phyloP scores from a whole-genome alignment of 306 rosid species.

The Herpetospermum pedunculosum region DNA sequence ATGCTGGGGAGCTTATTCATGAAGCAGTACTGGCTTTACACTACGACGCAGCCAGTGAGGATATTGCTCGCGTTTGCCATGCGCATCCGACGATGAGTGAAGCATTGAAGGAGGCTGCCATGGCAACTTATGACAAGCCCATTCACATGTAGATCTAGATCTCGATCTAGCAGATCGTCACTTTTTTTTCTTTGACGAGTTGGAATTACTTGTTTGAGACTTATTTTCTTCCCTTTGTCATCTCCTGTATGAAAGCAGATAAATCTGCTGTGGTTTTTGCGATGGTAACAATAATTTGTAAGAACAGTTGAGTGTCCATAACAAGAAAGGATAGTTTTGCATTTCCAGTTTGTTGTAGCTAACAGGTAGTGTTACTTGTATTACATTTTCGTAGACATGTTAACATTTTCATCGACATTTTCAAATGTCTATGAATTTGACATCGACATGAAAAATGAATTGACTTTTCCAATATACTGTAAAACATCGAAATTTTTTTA shows the following conservation, averaged over 20 bases:
- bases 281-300: neutral
- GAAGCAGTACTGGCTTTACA: constrained; percentile 82
- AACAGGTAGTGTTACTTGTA: too few species aligned
- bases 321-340: neutral
- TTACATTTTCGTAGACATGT: too few species aligned
- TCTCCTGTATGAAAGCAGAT: neutral
- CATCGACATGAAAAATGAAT: too few species aligned
- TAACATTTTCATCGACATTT: too few species aligned
- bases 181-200: neutral
- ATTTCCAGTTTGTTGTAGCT: neutral
- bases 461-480: too few species aligned
- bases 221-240: neutral
- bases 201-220: neutral
- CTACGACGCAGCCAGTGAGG: constrained; percentile 86
- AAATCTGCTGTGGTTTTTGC: neutral
- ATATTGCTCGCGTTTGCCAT: constrained; percentile 98
- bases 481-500: too few species aligned
- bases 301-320: neutral
- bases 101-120: constrained; percentile 96
- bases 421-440: too few species aligned
- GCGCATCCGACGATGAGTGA: constrained; percentile 98
- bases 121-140: constrained; percentile 97
- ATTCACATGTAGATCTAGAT: too few species aligned
- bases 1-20: constrained; percentile 96
- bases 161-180: neutral